Evolutionary conservation across 2,329 filamentous ascomycete genomes (phyloP).

Genomic region (Penicillium brevicompactum): DNA sequence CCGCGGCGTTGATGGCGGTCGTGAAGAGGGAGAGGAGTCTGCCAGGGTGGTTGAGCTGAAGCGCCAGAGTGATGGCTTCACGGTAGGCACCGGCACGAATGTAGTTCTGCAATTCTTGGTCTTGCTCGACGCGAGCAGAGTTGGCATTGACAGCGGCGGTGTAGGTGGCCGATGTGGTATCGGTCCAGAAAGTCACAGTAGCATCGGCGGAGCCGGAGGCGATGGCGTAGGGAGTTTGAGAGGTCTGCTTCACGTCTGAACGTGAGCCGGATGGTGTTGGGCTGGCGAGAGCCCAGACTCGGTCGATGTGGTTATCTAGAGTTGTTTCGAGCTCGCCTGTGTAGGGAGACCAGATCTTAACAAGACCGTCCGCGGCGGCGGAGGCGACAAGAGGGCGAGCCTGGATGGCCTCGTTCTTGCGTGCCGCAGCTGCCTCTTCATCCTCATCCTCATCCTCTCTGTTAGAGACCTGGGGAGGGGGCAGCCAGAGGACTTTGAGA

Average conservation of each 20-base stretch:
- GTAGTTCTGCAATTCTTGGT: slow-evolving; percentile 91
- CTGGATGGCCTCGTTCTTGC: slow-evolving; percentile 32
- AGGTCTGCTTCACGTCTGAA: slow-evolving; percentile 31
- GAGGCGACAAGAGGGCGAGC: slow-evolving; percentile 63
- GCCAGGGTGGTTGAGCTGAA: slow-evolving; percentile 92
- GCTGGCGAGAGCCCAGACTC: slow-evolving; percentile 88
- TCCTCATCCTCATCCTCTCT: slow-evolving; percentile 38
- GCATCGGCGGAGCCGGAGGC: slow-evolving; percentile 92
- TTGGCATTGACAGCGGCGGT: slow-evolving; percentile 72
- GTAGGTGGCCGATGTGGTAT: slow-evolving; percentile 81
- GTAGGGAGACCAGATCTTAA: slow-evolving; percentile 93
- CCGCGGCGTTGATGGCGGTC: slow-evolving; percentile 72
- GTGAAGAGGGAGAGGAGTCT: slow-evolving; percentile 83
- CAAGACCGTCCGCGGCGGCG: slow-evolving; percentile 88
- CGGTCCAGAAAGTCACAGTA: slow-evolving; percentile 92
- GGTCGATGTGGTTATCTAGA: slow-evolving; percentile 93
- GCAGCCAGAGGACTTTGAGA: slow-evolving; percentile 88
- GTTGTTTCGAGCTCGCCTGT: slow-evolving; percentile 84
- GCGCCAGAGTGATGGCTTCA: slow-evolving; percentile 86
- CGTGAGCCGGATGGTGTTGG: slow-evolving; percentile 46
- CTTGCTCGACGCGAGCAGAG: slow-evolving; percentile 83
- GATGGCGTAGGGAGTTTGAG: slow-evolving; percentile 62
- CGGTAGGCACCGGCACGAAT: slow-evolving; percentile 86
- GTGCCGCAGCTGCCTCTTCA: slow-evolving; percentile 30
- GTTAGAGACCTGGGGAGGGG: slow-evolving; percentile 46